phyloP scores from a whole-genome alignment of 2,329 filamentous ascomycete species.

The Sporothrix humicola region DNA sequence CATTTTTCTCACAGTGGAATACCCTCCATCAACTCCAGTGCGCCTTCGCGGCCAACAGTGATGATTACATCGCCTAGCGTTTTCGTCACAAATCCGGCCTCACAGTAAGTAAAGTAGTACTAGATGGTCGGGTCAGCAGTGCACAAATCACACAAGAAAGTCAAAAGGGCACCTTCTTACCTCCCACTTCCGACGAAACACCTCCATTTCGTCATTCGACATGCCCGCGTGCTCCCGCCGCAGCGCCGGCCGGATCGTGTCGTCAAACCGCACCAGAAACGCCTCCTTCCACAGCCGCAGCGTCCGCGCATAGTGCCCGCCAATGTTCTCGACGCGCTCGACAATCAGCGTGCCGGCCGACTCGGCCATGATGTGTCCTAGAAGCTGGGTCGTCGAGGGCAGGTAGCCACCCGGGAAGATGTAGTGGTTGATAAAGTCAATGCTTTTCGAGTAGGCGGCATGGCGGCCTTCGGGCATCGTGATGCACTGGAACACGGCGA shows the following conservation, averaged over 20 bases:
- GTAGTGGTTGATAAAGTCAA: constrained; percentile 78
- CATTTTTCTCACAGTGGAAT: constrained; percentile 57
- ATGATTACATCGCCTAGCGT: constrained; percentile 75
- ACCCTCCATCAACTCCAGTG: constrained; percentile 71
- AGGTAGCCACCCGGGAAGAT: constrained; percentile 81
- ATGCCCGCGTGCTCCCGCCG: constrained; percentile 62
- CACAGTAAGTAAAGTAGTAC: constrained; percentile 79
- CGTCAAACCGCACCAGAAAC: constrained; percentile 68
- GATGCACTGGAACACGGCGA: constrained; percentile 77
- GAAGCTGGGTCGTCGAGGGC: constrained; percentile 61
- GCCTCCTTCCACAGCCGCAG: constrained; percentile 70
- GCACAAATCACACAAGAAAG: too few relatives aligned
- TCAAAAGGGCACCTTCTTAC: constrained; percentile 48
- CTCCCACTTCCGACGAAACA: constrained; percentile 76
- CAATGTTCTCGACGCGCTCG: constrained; percentile 73
- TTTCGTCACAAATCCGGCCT: constrained; percentile 74
- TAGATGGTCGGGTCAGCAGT: too few relatives aligned
- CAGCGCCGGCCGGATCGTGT: constrained; percentile 64
- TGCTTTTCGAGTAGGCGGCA: constrained; percentile 67
- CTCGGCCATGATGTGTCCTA: constrained; percentile 64
- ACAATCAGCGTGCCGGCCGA: constrained; percentile 68
- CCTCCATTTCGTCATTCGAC: constrained; percentile 65
- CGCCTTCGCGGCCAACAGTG: constrained; percentile 69
- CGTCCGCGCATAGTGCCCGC: constrained; percentile 74
- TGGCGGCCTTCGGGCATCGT: constrained; percentile 75